Evolutionary conservation across 179 eudicot species (phyloP).

Genomic region (Beta lomatogona): DNA sequence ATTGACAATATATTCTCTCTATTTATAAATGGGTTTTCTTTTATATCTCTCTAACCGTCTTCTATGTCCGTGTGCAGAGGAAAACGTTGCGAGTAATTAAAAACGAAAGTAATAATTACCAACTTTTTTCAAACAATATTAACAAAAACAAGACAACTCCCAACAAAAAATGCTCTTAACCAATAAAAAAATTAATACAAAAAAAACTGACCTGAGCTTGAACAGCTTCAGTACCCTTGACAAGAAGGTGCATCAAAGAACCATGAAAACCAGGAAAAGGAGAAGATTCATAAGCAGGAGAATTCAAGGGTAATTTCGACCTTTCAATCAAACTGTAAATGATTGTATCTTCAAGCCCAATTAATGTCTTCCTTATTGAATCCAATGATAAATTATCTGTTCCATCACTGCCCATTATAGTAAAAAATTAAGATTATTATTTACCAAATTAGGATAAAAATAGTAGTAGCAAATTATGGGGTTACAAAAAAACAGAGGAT

Average conservation of each 20-base stretch:
- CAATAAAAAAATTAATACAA: too few relatives aligned
- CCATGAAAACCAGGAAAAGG: conserved; percentile 24
- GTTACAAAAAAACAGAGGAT: neutral
- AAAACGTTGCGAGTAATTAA: too few relatives aligned
- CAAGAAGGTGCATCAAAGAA: conserved; percentile 28
- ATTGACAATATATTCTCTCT: too few relatives aligned
- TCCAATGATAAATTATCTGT: conserved; percentile 27
- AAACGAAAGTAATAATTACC: too few relatives aligned
- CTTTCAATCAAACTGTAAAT: conserved; percentile 32
- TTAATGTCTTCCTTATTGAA: conserved; percentile 32
- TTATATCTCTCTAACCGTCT: too few relatives aligned
- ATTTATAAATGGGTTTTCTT: too few relatives aligned
- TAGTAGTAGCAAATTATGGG: neutral
- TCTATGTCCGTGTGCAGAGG: too few relatives aligned
- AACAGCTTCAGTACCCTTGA: conserved; percentile 35
- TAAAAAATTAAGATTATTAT: neutral
- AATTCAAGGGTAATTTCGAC: conserved; percentile 32
- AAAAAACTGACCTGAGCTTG: conserved; percentile 32
- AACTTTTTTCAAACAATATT: too few relatives aligned
- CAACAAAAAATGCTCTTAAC: neutral
- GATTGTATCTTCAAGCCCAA: conserved; percentile 38
- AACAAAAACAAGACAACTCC: neutral
- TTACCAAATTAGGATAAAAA: neutral
- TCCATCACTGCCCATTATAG: conserved; percentile 38
- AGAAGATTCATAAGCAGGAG: conserved; percentile 27